These are phyloP conservation scores for Debaryomyces hansenii DNA, from an alignment of 805 yeast species.

Conservation along the genomic window DNA sequence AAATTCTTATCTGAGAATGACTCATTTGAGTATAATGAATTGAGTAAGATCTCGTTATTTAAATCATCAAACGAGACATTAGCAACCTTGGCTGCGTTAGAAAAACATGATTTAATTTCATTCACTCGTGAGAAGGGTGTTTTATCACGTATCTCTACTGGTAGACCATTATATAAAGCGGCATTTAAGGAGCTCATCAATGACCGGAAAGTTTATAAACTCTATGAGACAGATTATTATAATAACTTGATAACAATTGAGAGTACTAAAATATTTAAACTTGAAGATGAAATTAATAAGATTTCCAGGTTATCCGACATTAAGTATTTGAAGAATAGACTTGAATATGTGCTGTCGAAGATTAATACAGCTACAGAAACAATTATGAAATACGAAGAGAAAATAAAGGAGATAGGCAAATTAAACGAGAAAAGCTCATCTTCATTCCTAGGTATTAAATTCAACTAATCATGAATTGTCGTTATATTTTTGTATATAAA, in stretches of 20 bases:
- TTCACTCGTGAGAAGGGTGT: constrained; percentile 79
- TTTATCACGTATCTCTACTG: constrained; percentile 63
- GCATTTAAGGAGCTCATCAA: constrained; percentile 69
- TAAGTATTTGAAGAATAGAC: constrained; percentile 58
- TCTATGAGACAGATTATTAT: constrained; percentile 65
- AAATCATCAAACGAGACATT: constrained; percentile 49
- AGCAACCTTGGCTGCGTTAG: constrained; percentile 63
- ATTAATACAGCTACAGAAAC: constrained; percentile 58
- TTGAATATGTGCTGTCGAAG: constrained; percentile 66
- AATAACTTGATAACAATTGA: constrained; percentile 57
- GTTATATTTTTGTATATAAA: not conserved
- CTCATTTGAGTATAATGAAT: constrained; percentile 47
- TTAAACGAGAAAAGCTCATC: constrained; percentile 8
- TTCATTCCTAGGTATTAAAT: constrained; percentile 10
- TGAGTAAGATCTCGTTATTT: constrained; percentile 59
- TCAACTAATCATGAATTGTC: not conserved
- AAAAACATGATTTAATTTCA: constrained; percentile 73
- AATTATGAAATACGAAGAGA: constrained; percentile 28
- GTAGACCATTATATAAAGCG: constrained; percentile 79
- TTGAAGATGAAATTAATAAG: constrained; percentile 71
- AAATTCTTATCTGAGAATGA: constrained; percentile 56
- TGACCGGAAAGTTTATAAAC: constrained; percentile 55
- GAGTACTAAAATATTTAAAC: constrained; percentile 55
- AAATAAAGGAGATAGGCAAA: constrained; percentile 20
- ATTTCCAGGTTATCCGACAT: constrained; percentile 52